phyloP scores from a whole-genome alignment of 2,329 filamentous ascomycete species.

The Nemania diffusa region DNA sequence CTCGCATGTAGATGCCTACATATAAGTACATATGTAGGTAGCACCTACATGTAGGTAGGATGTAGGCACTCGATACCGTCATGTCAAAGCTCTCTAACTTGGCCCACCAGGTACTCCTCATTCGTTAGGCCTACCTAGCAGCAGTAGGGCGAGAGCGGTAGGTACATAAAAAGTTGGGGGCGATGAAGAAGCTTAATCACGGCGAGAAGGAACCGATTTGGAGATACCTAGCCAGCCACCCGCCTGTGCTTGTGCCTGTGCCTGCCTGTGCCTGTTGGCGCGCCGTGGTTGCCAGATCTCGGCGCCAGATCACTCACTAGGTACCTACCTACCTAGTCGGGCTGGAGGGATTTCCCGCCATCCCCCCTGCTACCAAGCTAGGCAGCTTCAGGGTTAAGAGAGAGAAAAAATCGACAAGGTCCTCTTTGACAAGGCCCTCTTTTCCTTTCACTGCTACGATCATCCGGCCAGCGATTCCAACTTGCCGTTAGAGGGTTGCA shows the following conservation, averaged over 20 bases:
- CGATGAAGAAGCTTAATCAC: constrained; percentile 30
- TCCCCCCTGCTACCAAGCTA: constrained; percentile 36
- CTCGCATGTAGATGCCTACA: too few species aligned
- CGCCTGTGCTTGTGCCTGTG: constrained; percentile 17
- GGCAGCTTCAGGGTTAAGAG: constrained; percentile 24
- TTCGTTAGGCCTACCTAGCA: constrained; percentile 8
- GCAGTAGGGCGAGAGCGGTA: constrained; percentile 5
- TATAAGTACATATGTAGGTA: too few species aligned
- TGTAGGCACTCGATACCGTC: constrained; percentile 5
- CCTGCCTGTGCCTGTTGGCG: neutral
- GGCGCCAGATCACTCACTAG: constrained; percentile 33
- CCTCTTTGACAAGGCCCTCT: constrained; percentile 37
- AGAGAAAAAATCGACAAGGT: too few species aligned
- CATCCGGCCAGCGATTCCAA: constrained; percentile 41
- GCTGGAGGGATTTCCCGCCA: constrained; percentile 40
- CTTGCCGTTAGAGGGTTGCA: constrained; percentile 45
- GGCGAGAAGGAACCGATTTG: constrained; percentile 43
- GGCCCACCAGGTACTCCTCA: constrained; percentile 13
- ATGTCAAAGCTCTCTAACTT: constrained; percentile 6
- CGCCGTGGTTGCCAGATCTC: constrained; percentile 33
- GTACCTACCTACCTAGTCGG: constrained; percentile 29
- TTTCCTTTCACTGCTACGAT: constrained; percentile 37
- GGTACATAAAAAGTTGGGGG: constrained; percentile 18
- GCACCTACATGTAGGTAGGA: too few species aligned
- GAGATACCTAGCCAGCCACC: constrained; percentile 39